Conservation (phyloP, 306 rosid genomes). For the Cicer chorassanicum region DNA sequence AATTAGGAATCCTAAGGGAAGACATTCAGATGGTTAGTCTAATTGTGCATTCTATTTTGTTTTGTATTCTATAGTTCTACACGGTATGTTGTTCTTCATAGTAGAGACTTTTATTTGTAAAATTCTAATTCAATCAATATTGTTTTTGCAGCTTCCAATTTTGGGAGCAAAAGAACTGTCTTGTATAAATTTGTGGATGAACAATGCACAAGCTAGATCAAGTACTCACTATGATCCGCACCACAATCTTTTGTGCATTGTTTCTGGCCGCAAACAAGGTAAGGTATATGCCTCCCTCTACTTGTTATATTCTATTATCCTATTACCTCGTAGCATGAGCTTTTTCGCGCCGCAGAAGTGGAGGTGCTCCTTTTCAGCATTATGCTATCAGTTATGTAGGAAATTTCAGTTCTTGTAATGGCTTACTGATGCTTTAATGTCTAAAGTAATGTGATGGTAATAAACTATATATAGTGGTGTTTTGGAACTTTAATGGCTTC, state of each 20-base stretch:
- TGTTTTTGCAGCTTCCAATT: conserved; percentile 67
- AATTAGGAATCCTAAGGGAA: conserved; percentile 65
- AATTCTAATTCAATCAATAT: conserved; percentile 33
- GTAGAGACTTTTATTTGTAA: conserved; percentile 22
- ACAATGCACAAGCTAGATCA: conserved; percentile 81
- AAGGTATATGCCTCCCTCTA: conserved; percentile 32
- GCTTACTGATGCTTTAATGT: conserved; percentile 28
- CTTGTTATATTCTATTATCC: conserved; percentile 3
- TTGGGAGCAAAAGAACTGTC: conserved; percentile 65
- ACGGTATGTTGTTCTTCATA: background rate
- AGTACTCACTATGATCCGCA: conserved; percentile 98
- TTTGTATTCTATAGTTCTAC: conserved; percentile 28
- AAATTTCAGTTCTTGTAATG: conserved; percentile 20
- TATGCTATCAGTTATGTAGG: conserved; percentile 33
- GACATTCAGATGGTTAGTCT: conserved; percentile 67
- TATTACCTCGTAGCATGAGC: conserved; percentile 1
- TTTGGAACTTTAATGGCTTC: conserved; percentile 33
- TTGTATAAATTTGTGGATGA: conserved; percentile 95
- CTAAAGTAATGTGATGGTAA: conserved; percentile 8
- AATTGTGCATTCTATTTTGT: conserved; percentile 40
- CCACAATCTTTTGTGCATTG: conserved; percentile 85
- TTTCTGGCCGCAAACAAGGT: conserved; percentile 93
- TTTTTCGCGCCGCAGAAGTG: background rate
- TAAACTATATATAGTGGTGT: background rate
- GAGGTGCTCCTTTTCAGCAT: conserved; percentile 19